Evolutionary conservation across 2,329 filamentous ascomycete genomes (phyloP), one percentile per base, ranked within the genome.

Genomic region (Herpotrichia juniperi): DNA sequence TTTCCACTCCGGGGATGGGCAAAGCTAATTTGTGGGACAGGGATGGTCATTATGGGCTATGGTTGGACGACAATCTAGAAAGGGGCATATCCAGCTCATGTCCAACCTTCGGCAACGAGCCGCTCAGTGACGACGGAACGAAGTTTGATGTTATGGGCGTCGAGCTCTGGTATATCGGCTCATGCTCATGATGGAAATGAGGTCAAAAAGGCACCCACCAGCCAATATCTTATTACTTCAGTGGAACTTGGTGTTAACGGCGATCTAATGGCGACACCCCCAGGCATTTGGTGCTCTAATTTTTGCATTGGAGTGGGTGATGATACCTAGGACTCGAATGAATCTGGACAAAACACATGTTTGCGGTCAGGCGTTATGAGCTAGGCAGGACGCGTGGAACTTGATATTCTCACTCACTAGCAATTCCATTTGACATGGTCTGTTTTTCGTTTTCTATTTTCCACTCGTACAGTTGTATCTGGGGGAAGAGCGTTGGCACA

Each of bases 91-190:
- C 91, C 66, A 87, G 88, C 35, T 81, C 85, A 3, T 96, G 92
- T 70, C 87, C 90, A 55, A 99, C 94, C 0, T 99, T 97, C 76
- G 91, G 92, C 1, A 99, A 99, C 63, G 93, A 97, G 77, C 88
- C 90, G 9, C 78, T 99, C 46, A 97, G 93, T 65, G 93, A 97
- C 49, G 91, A 96, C 67, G 94, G 93, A 1, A 86, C 87, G 54
- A 96, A 96, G 72, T 99, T 97, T 68, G 90, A 91, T 54, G 85
- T 99, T 11, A 71, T 97, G 26, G 93, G 92, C 1, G 90, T 97
- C 1, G 94, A 99, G 76, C 76, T 97, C 10, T 99, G 94, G 94
- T 92, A 90, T 68, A 83, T 97, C 62, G 93, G 94, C 14, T 59
- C 57, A 25, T 58, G 25, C 54, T 42, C 24, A 30, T 10, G n/a